A percentile compares a stretch with the other conserved stretches of the same genome.
These are phyloP conservation scores for Xylariaceae sp. DNA, from an alignment of 2,329 filamentous ascomycete genomes.

Conservation along the genomic window DNA sequence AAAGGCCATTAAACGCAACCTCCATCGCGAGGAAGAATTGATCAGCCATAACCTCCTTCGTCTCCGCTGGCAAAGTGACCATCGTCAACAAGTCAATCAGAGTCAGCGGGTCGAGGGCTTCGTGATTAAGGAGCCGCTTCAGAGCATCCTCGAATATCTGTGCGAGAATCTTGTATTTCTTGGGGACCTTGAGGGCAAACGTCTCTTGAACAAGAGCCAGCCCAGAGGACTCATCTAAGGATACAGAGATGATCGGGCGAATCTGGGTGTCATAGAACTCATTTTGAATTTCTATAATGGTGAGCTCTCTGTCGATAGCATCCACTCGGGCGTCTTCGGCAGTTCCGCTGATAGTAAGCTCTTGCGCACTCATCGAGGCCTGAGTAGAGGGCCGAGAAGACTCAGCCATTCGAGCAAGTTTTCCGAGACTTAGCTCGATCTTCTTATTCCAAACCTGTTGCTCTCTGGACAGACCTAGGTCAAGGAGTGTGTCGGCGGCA, in stretches of 20 bases:
- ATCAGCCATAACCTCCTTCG: conserved; percentile 52
- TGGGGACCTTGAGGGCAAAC: conserved; percentile 53
- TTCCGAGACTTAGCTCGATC: conserved; percentile 84
- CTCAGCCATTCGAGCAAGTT: conserved; percentile 71
- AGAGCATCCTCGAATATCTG: conserved; percentile 70
- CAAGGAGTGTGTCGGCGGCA: conserved; percentile 67
- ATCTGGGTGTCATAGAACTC: conserved; percentile 65
- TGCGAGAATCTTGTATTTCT: conserved; percentile 62
- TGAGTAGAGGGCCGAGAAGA: conserved; percentile 33
- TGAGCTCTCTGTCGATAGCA: conserved; percentile 59
- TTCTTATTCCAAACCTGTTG: conserved; percentile 88
- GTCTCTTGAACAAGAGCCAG: conserved; percentile 70
- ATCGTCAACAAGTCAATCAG: conserved; percentile 78
- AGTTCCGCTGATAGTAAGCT: conserved; percentile 21
- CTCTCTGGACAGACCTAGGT: conserved; percentile 68
- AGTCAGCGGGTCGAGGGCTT: conserved; percentile 62
- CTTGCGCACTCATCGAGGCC: conserved; percentile 27
- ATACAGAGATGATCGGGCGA: conserved; percentile 60
- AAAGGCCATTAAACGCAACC: conserved; percentile 52
- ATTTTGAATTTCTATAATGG: conserved; percentile 76
- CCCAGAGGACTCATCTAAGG: conserved; percentile 76
- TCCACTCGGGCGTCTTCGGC: conserved; percentile 35
- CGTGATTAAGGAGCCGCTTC: conserved; percentile 64
- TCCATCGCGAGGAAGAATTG: conserved; percentile 75
- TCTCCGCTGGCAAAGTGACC: conserved; percentile 45